These are phyloP conservation scores for Lactarius tabidus DNA, from an alignment of 768 basidiomycete genomes.

Conservation along the genomic window DNA sequence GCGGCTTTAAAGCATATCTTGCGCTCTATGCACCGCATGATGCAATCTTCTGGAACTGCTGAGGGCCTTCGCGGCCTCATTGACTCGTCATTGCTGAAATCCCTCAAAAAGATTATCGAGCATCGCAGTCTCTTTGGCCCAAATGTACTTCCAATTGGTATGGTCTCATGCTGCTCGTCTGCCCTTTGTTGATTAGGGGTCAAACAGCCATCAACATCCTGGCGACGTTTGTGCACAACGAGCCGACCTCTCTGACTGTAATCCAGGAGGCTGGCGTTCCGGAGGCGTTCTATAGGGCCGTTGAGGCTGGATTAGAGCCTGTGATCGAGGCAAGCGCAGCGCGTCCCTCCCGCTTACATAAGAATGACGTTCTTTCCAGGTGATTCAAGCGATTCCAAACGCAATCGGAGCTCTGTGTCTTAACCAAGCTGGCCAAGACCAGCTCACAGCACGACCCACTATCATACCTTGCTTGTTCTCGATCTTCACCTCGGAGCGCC, in stretches of 20 bases:
- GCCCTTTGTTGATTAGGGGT: conserved; percentile 21
- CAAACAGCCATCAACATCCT: conserved; percentile 83
- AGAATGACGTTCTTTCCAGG: conserved; percentile 41
- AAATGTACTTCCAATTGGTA: conserved; percentile 80
- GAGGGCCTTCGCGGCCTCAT: conserved; percentile 94
- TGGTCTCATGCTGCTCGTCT: conserved; percentile 28
- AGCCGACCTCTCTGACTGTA: conserved; percentile 88
- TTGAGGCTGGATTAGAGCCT: conserved; percentile 82
- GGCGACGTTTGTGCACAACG: conserved; percentile 97
- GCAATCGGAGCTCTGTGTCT: conserved; percentile 95
- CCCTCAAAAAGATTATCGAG: conserved; percentile 84
- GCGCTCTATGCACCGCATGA: conserved; percentile 93
- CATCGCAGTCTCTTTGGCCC: conserved; percentile 82
- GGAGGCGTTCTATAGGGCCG: conserved; percentile 79
- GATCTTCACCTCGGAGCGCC: conserved; percentile 80
- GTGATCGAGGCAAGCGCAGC: conserved; percentile 68
- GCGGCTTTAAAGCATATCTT: conserved; percentile 87
- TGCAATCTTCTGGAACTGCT: conserved; percentile 91
- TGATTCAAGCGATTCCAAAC: conserved; percentile 89
- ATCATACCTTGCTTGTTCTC: conserved; percentile 83
- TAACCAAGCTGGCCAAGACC: conserved; percentile 83
- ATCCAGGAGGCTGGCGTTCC: conserved; percentile 92
- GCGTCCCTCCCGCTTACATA: background rate
- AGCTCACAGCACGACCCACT: conserved; percentile 68
- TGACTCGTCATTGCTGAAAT: conserved; percentile 80